Evolutionary conservation across 495 filamentous ascomycete genomes (phyloP).

Genomic region (Glarea lozoyensis): DNA sequence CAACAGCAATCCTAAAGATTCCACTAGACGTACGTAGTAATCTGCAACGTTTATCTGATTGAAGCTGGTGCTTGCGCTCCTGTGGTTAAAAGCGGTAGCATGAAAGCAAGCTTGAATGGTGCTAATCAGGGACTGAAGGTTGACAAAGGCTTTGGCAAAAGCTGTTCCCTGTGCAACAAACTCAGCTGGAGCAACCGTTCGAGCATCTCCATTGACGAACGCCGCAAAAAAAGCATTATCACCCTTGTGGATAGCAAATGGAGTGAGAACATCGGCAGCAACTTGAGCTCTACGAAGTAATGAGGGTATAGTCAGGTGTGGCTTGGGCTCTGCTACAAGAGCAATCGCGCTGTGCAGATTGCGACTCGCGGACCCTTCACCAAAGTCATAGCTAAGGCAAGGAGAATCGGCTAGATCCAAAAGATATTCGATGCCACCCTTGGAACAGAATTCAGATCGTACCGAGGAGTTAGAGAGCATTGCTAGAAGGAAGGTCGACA

Average conservation of each 20-base stretch:
- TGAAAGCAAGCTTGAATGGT: constrained; percentile 67
- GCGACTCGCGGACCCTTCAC: constrained; percentile 52
- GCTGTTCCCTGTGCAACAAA: constrained; percentile 54
- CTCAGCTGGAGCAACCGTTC: constrained; percentile 24
- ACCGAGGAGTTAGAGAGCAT: constrained; percentile 71
- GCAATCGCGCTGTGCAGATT: constrained; percentile 67
- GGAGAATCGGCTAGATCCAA: constrained; percentile 75
- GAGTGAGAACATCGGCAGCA: constrained; percentile 56
- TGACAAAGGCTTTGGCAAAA: constrained; percentile 67
- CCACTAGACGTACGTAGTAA: constrained; percentile 59
- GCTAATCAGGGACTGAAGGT: constrained; percentile 62
- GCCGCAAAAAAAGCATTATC: constrained; percentile 50
- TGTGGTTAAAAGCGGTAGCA: constrained; percentile 41
- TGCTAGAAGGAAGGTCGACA: constrained; percentile 64
- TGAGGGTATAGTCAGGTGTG: constrained; percentile 73
- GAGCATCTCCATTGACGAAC: constrained; percentile 31
- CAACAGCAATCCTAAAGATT: constrained; percentile 65
- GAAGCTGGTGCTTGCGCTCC: constrained; percentile 40
- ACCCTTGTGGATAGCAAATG: constrained; percentile 35
- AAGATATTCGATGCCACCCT: constrained; percentile 74
- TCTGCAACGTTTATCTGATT: constrained; percentile 71
- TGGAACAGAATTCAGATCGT: constrained; percentile 65
- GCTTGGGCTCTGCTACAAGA: constrained; percentile 71
- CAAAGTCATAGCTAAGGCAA: constrained; percentile 67
- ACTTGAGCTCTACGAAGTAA: constrained; percentile 63